Base-by-base conservation (phyloP, 2,329 filamentous ascomycete species). In the Aspergillus viridinutans region DNA sequence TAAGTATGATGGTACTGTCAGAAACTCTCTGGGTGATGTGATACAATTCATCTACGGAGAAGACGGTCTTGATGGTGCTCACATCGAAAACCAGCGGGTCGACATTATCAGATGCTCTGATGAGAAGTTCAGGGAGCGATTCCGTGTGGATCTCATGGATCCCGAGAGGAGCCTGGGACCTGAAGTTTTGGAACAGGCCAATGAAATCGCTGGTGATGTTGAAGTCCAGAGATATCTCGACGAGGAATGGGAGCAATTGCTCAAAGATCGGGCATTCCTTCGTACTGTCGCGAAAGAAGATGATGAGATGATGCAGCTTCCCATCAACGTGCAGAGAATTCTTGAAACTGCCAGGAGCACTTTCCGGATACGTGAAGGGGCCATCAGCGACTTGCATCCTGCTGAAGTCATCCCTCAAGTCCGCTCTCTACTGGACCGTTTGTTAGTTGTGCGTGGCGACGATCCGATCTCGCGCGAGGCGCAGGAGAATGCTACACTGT, bases 31-130 rank as follows among this genome's bases (percentile, higher is more conserved):
- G 48, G 94, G 94, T 49, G 95, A 99, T 67, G 89, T 99, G 61
- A 88, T 99, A 54, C 93, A 99, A 71, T 99, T 99, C 78, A 83
- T 97, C 59, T 99, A 99, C 65, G 94, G 94, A 70, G 94, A 99
- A 73, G 95, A 99, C 74, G 95, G 94, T 69, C 83, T 97, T 7
- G 95, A 99, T 74, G 95, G 90, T 69, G 89, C 90, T 63, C 85
- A 88, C 73, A 97, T 99, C 57, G 94, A 99, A 78, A 90, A 92
- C 68, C 95, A 99, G 75, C 85, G 85, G 54, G 85, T 99, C 62
- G 91, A 96, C 67, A 88, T 90, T 70, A 89, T 97, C 72, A 88
- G 87, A 63, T 86, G 90, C 74, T 91, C 90, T 1, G 82, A 91
- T 66, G 80, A 82, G 48, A 85, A 87, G 48, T 96, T 99, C 67